Conservation (phyloP, 179 eudicot genomes). For the Beta corolliflora region DNA sequence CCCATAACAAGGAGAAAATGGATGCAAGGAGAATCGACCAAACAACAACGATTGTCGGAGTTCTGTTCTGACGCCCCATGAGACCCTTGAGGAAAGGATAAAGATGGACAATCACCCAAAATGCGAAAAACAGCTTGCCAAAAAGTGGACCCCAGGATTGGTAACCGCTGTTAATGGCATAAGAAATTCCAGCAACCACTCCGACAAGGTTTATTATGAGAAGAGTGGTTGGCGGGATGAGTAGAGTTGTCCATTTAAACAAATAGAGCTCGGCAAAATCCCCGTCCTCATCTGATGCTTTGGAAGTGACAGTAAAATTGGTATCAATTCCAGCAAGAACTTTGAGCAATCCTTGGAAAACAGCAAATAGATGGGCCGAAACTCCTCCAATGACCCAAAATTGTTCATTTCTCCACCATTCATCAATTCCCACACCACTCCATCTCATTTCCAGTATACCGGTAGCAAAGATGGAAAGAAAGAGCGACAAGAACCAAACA, state of each 20-base stretch:
- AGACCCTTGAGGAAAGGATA: conserved; percentile 62
- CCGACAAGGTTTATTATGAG: conserved; percentile 49
- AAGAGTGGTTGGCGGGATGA: conserved; percentile 55
- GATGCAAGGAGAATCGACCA: conserved; percentile 61
- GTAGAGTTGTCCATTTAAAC: conserved; percentile 57
- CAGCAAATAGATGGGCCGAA: conserved; percentile 53
- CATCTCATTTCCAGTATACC: conserved; percentile 59
- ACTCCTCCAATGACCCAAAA: conserved; percentile 64
- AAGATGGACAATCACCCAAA: conserved; percentile 57
- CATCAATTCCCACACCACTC: conserved; percentile 60
- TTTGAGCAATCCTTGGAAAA: conserved; percentile 57
- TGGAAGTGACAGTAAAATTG: conserved; percentile 58
- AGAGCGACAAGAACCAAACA: conserved; percentile 53
- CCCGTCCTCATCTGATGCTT: conserved; percentile 54
- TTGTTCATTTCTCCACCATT: conserved; percentile 69
- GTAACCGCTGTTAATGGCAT: conserved; percentile 53
- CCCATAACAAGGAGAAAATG: conserved; percentile 58
- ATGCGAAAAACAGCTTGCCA: conserved; percentile 53
- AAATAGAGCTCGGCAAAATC: conserved; percentile 53
- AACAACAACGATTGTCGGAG: conserved; percentile 53
- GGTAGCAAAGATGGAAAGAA: conserved; percentile 53
- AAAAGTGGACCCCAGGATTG: conserved; percentile 59
- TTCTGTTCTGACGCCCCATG: conserved; percentile 53
- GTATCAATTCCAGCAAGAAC: conserved; percentile 62
- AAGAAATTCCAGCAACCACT: conserved; percentile 47